phyloP scores from a whole-genome alignment of 2,329 filamentous ascomycete species.

The Claviceps humidiphila region DNA sequence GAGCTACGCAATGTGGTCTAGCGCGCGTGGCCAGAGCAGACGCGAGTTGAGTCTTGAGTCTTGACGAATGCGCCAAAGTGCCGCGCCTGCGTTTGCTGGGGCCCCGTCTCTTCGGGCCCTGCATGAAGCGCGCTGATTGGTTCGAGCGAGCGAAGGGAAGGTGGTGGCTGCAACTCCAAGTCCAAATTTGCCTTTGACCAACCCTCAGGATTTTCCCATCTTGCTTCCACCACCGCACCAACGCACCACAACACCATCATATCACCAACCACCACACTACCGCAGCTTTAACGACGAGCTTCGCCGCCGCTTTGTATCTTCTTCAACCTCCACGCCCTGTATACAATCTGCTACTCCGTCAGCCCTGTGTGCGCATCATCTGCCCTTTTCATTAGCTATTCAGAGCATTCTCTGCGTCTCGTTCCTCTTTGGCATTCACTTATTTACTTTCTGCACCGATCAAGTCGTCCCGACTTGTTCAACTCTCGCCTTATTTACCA shows the following conservation, averaged over 20 bases:
- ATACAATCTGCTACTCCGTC: conserved; percentile 4
- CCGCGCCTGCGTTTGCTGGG: background rate
- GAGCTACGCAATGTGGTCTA: background rate
- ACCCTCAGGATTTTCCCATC: conserved; percentile 22
- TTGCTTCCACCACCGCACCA: conserved; percentile 3
- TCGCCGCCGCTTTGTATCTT: conserved; percentile 7
- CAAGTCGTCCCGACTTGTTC: background rate
- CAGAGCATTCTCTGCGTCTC: conserved; percentile 3
- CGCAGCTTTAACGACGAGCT: conserved; percentile 6
- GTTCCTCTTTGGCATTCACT: conserved; percentile 1
- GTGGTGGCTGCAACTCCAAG: conserved; percentile 7
- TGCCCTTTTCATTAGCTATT: conserved; percentile 4
- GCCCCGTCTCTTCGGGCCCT: conserved; percentile 1
- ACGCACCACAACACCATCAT: background rate
- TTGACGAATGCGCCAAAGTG: background rate
- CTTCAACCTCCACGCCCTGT: conserved; percentile 5
- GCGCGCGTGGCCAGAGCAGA: background rate
- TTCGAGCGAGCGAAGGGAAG: background rate
- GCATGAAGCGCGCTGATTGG: background rate
- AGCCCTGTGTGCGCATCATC: conserved; percentile 4
- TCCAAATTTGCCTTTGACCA: conserved; percentile 20
- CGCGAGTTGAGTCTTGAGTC: too few species aligned
- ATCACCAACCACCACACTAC: background rate
- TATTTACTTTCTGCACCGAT: background rate
- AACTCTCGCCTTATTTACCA: background rate